Percentiles rank a stretch among this genome's conserved stretches.
phyloP scores from a whole-genome alignment of 345 rosid genomes.

The Cochlearia excelsa region DNA sequence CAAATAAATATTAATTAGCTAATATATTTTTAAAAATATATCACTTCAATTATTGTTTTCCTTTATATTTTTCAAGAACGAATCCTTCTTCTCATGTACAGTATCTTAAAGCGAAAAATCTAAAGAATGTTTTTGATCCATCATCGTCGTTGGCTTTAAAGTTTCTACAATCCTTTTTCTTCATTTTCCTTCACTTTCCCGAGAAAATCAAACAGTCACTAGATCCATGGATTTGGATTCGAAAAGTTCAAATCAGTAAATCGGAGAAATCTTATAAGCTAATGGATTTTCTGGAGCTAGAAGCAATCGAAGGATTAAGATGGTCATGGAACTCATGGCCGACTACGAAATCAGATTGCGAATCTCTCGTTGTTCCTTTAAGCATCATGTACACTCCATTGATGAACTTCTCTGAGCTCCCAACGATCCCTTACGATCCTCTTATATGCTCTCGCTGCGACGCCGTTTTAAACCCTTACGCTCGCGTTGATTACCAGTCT shows the following conservation, averaged over 20 bases:
- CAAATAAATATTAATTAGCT: not conserved
- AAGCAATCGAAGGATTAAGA: conserved; percentile 85
- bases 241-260: not conserved
- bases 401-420: conserved; percentile 77
- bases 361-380: conserved; percentile 66
- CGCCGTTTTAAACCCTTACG: conserved; percentile 80
- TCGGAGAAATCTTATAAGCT: conserved; percentile 13
- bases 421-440: conserved; percentile 81
- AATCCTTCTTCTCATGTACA: not conserved
- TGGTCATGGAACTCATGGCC: conserved; percentile 99
- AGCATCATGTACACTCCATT: conserved; percentile 82
- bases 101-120: too few species aligned
- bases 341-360: conserved; percentile 52
- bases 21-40: not conserved
- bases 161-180: not conserved
- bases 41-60: too few species aligned
- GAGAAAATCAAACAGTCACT: conserved; percentile 1
- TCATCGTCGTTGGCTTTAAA: too few species aligned
- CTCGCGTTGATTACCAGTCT: conserved; percentile 82
- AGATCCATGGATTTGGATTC: too few species aligned
- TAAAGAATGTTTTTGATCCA: too few species aligned
- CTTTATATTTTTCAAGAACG: too few species aligned
- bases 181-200: not conserved
- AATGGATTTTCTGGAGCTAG: conserved; percentile 89
- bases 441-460: conserved; percentile 62